Evolutionary conservation across 1,139 yeast genomes (phyloP), one percentile per base, ranked within the genome.

Genomic region (Groenewaldozyma sp.): DNA sequence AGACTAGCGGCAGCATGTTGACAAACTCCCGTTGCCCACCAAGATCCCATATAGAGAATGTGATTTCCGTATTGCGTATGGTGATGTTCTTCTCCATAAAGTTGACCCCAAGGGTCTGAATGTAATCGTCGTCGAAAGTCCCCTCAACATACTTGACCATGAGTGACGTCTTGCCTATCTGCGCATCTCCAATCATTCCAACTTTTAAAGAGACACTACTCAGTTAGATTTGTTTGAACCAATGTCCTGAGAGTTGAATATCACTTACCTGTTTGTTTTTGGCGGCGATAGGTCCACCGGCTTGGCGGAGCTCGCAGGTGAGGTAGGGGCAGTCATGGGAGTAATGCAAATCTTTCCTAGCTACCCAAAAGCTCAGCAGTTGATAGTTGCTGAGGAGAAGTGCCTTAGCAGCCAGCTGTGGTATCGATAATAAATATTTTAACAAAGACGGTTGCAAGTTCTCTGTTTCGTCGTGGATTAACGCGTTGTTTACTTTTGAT

Each of bases 141-240:
- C 94, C 94, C 56, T 91, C 96, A 17, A 91, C 97, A 56, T 91
- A 91, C 56, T 91, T 88, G 24, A 88, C 95, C 98, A 91, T 91
- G 42, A 91, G 64, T 7, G 97, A 86, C 0, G 99, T 91, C 56
- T 91, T 91, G 4, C 99, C 99, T n/a, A 91, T 91, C 54, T 87
- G 95, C 1, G 96, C 94, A 59, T 93, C 98, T 7, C 99, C 99
- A 40, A 91, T 79, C 40, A 91, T 74, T 6, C 97, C 98, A 18
- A 91, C 87, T 56, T 91, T 93, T 37, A 91, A 70, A 9, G 93
- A 86, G 31, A 87, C 91, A 46, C 60, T 56, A 44, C 40, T 42
- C 16, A 42, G 40, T 35, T 37, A 36, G 39, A 31, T 20, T 10
- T 9, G 31, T 27, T 13, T 27, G 16, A 27, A 27, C 31, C 7